phyloP scores from a whole-genome alignment of 345 rosid species.

The Sonneratia alba region DNA sequence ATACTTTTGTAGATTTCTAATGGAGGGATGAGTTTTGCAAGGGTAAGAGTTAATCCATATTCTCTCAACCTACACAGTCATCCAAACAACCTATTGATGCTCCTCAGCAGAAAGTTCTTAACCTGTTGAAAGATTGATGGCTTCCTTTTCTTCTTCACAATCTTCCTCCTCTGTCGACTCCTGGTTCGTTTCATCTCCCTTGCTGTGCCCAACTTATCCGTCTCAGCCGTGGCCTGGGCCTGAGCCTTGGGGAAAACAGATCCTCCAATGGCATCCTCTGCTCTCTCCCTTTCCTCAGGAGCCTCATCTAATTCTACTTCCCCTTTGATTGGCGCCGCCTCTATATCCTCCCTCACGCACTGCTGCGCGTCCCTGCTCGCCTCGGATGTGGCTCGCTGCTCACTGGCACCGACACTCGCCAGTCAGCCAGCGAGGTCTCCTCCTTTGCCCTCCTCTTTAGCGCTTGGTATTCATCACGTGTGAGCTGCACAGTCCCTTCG shows the following conservation, averaged over 20 bases:
- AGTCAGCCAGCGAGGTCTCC: constrained; percentile 26
- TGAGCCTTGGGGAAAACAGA: constrained; percentile 26
- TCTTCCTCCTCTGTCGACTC: background rate
- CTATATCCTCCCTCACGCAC: constrained; percentile 2
- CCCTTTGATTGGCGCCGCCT: background rate
- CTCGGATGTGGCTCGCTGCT: constrained; percentile 40
- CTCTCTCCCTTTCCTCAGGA: constrained; percentile 15
- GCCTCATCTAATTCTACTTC: background rate
- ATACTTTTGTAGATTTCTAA: background rate
- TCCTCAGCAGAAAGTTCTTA: constrained; percentile 13
- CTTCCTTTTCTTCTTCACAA: constrained; percentile 15
- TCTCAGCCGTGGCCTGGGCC: constrained; percentile 7
- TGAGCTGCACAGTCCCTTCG: constrained; percentile 13
- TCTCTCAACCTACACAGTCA: constrained; percentile 5
- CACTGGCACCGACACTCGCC: constrained; percentile 37
- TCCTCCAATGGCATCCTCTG: constrained; percentile 5
- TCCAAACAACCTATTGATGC: constrained; percentile 16
- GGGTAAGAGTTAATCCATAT: background rate
- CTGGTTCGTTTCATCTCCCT: constrained; percentile 9
- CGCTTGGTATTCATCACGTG: constrained; percentile 26
- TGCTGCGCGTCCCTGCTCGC: constrained; percentile 20
- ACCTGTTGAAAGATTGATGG: constrained; percentile 18
- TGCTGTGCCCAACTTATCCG: constrained; percentile 1
- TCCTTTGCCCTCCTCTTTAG: constrained; percentile 34
- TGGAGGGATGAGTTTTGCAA: background rate